These are phyloP conservation scores for Cladorrhinum sp. DNA, from an alignment of 2,329 filamentous ascomycete species.

Conservation along the genomic window DNA sequence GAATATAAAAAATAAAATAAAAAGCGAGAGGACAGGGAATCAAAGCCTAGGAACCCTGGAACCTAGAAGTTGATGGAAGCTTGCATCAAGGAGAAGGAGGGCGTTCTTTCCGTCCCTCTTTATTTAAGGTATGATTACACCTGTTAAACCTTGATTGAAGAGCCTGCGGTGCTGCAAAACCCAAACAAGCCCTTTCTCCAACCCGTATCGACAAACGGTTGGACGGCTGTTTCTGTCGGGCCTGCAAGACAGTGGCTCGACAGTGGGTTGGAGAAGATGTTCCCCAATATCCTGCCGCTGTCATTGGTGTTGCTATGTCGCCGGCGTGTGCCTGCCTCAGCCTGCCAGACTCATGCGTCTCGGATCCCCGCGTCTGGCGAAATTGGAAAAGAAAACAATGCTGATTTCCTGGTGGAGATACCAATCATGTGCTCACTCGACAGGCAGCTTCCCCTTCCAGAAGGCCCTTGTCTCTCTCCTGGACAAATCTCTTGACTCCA, in stretches of 20 bases:
- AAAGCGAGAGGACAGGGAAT: not conserved
- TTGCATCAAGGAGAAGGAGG: not conserved
- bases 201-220: not conserved
- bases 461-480: not conserved
- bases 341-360: not conserved
- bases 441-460: not conserved
- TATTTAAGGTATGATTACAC: not conserved
- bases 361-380: constrained; percentile 7
- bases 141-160: not conserved
- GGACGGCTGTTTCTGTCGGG: not conserved
- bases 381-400: constrained; percentile 17
- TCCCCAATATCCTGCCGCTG: constrained; percentile 22
- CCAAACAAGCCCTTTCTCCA: not conserved
- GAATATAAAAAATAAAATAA: not conserved
- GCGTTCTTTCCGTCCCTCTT: not conserved
- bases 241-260: constrained; percentile 6
- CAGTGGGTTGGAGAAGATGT: constrained; percentile 5
- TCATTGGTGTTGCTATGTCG: constrained; percentile 9
- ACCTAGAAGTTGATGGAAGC: not conserved
- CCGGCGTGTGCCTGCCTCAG: not conserved
- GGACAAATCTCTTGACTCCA: no score
- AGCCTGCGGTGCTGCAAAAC: not conserved
- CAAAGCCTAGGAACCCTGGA: not conserved
- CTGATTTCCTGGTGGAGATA: not conserved
- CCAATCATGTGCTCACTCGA: not conserved